Evolutionary conservation across 306 rosid species (phyloP).

Genomic region (Betula pendula): DNA sequence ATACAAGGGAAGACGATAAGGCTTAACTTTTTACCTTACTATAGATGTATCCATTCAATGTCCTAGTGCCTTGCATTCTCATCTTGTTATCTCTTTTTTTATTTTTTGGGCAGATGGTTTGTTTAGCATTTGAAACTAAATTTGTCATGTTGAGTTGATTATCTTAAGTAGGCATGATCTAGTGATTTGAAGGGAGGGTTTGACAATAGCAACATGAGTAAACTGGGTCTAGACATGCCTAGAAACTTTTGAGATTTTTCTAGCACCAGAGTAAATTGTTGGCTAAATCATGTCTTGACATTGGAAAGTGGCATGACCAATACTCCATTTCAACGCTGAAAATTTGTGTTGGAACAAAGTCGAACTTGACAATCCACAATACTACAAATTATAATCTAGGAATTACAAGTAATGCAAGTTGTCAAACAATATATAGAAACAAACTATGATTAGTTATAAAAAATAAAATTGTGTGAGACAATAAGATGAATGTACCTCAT

Average conservation of each 20-base stretch:
- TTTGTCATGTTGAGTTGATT: not conserved
- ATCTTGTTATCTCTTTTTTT: too few species aligned
- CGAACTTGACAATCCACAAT: not conserved
- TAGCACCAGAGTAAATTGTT: not conserved
- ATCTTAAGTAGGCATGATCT: not conserved
- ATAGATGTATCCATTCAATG: not conserved
- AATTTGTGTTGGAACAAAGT: not conserved
- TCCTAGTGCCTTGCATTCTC: not conserved
- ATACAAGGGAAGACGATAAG: not conserved
- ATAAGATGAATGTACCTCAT: constrained; percentile 60
- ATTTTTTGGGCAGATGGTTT: not conserved
- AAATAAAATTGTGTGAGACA: not conserved
- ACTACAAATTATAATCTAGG: not conserved
- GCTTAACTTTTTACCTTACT: not conserved
- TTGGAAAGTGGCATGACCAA: not conserved
- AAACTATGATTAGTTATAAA: not conserved
- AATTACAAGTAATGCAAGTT: not conserved
- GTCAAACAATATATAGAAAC: not conserved
- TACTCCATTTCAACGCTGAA: not conserved
- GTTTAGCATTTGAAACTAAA: not conserved
- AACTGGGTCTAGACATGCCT: not conserved
- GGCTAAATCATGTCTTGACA: too few species aligned
- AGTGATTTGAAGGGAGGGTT: not conserved
- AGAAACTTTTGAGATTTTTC: constrained; percentile 1
- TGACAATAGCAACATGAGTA: not conserved